These are phyloP conservation scores for Penicillium brevicompactum DNA, from an alignment of 2,329 filamentous ascomycete species.

Conservation along the genomic window DNA sequence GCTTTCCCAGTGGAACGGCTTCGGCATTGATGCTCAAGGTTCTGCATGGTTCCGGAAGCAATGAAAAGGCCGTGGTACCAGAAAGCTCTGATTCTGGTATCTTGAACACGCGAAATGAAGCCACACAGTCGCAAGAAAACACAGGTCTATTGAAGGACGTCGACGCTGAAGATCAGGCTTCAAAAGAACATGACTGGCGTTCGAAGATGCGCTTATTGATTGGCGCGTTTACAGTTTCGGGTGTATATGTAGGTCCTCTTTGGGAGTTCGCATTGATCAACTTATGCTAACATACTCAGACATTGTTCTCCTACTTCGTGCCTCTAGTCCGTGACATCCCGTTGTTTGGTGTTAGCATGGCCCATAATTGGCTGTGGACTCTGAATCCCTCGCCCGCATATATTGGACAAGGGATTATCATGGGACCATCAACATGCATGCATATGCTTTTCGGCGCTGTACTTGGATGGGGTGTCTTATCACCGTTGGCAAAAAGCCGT, in stretches of 20 bases:
- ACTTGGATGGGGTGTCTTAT: constrained; percentile 87
- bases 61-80: constrained; percentile 42
- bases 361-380: constrained; percentile 87
- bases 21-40: constrained; percentile 92
- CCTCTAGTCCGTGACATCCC: constrained; percentile 84
- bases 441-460: constrained; percentile 93
- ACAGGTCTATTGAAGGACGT: constrained; percentile 53
- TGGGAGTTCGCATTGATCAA: neutral
- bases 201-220: constrained; percentile 62
- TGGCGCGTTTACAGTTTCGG: constrained; percentile 62
- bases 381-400: constrained; percentile 97
- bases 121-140: constrained; percentile 36
- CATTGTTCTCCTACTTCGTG: constrained; percentile 85
- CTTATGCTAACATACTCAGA: constrained; percentile 53
- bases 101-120: constrained; percentile 31
- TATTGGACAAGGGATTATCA: constrained; percentile 95
- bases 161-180: constrained; percentile 32
- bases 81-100: neutral
- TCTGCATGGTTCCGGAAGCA: constrained; percentile 67
- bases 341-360: constrained; percentile 74
- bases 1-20: constrained; percentile 93
- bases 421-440: constrained; percentile 91
- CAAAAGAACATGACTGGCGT: constrained; percentile 59
- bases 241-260: constrained; percentile 44
- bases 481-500: constrained; percentile 78